Conservation (phyloP, 768 basidiomycete genomes). For the Lactarius hengduanensis region DNA sequence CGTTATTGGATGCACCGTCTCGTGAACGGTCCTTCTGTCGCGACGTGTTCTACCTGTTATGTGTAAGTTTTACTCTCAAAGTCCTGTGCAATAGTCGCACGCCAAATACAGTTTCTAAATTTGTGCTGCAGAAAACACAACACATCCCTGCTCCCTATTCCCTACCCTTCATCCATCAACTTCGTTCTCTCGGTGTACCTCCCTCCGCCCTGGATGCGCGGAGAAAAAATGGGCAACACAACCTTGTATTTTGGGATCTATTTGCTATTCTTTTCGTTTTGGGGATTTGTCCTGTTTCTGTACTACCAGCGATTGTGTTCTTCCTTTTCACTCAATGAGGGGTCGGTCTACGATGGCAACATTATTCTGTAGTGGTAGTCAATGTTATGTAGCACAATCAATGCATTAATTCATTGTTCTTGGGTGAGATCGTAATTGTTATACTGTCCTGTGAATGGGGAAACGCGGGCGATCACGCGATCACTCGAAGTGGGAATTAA, state of each 20-base stretch:
- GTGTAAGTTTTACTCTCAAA: background rate
- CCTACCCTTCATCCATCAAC: background rate
- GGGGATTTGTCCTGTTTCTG: background rate
- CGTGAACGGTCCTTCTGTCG: background rate
- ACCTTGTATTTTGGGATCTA: background rate
- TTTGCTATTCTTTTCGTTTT: background rate
- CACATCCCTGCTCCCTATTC: background rate
- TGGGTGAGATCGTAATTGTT: too few species aligned
- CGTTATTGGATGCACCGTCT: background rate
- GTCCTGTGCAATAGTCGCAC: background rate
- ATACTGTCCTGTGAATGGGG: too few species aligned
- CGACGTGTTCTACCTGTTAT: background rate
- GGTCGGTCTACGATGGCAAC: background rate
- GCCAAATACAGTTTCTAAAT: background rate
- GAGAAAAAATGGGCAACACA: background rate
- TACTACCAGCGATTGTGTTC: conserved; percentile 3
- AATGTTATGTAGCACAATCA: background rate
- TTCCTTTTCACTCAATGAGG: background rate
- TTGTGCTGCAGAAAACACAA: background rate
- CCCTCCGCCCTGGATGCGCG: background rate
- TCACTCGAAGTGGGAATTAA: too few species aligned
- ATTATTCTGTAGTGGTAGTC: conserved; percentile 5
- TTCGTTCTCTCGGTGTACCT: background rate
- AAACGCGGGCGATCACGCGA: too few species aligned
- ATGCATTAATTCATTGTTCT: background rate